phyloP scores from a whole-genome alignment of 1,284 basidiomycete genomes.

The Paramarasmius palmivorus region DNA sequence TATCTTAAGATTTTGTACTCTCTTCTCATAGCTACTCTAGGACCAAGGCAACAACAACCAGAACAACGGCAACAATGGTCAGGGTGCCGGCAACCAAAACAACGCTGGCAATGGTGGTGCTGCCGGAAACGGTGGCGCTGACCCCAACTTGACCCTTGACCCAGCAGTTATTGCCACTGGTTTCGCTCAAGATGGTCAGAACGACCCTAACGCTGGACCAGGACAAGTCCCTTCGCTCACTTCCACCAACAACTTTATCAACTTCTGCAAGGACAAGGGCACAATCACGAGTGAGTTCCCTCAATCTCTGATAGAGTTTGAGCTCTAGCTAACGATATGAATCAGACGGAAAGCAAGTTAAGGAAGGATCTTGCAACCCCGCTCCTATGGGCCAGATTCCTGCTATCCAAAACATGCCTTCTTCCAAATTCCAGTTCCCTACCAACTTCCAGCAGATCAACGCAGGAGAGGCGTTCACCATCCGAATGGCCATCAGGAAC shows the following conservation, averaged over 20 bases:
- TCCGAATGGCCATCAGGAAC: conserved; percentile 55
- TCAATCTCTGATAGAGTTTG: background rate
- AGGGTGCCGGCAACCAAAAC: conserved; percentile 9
- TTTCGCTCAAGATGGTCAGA: conserved; percentile 48
- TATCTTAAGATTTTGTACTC: conserved; percentile 2
- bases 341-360: conserved; percentile 37
- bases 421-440: conserved; percentile 57
- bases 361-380: conserved; percentile 60
- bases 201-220: conserved; percentile 32
- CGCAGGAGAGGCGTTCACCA: conserved; percentile 56
- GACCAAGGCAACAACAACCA: conserved; percentile 7
- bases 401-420: conserved; percentile 52
- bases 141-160: conserved; percentile 42
- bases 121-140: conserved; percentile 15
- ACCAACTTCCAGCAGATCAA: conserved; percentile 52
- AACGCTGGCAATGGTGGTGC: conserved; percentile 11
- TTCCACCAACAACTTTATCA: conserved; percentile 67
- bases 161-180: conserved; percentile 44
- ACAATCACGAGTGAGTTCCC: conserved; percentile 15
- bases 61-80: conserved; percentile 12
- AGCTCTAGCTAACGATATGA: background rate
- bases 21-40: no score
- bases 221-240: conserved; percentile 58
- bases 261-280: conserved; percentile 42
- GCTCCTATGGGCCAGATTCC: conserved; percentile 56